Evolutionary conservation across 1,139 yeast species (phyloP), one percentile per base, ranked within the genome.

Genomic region (Trichomonascaceae sp.): DNA sequence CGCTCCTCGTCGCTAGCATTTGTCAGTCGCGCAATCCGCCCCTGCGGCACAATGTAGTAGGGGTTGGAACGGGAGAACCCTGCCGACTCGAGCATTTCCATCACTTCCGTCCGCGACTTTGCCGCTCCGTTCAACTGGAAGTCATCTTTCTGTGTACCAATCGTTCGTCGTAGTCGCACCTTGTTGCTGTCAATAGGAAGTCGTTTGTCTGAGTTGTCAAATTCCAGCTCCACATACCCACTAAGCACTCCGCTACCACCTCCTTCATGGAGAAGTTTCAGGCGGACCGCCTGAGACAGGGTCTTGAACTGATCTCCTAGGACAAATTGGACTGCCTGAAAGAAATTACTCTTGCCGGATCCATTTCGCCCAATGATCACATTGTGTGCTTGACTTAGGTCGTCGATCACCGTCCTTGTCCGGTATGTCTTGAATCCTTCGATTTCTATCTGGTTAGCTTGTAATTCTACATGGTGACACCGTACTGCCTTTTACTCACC

Each of bases 31-130:
- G 69, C 60, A 47, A 85, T 82, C 46, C 82, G 68, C 13, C 99
- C 99, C 56, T 89, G 99, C 1, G 98, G 98, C 3, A 89, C 98
- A 47, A 89, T 87, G 55, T 89, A 89, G 56, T 87, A 89, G 0
- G 97, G 96, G 44, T 85, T 87, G 3, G 87, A 76, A 39, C 82
- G 68, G 1, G 94, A 80, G 50, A 89, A 85, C 0, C 98, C 98
- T 0, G 95, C 94, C 48, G 84, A 76, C 54, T 89, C 97, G 28
- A 92, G 64, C 42, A 84, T 59, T 44, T 81, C 79, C 74, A 77
- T 75, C 14, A 87, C 69, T 52, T 87, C 97, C 2, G 81, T 67
- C 47, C 85, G 71, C 2, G 92, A 76, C 11, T 20, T 6, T 3
- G 89, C 81, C 13, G 82, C 68, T 34, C 77, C 76, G 55, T 87